A percentile compares a stretch with the other conserved stretches of the same genome.
These are phyloP conservation scores for Solanum medicagineum DNA, from an alignment of 257 asterid species.

Conservation along the genomic window DNA sequence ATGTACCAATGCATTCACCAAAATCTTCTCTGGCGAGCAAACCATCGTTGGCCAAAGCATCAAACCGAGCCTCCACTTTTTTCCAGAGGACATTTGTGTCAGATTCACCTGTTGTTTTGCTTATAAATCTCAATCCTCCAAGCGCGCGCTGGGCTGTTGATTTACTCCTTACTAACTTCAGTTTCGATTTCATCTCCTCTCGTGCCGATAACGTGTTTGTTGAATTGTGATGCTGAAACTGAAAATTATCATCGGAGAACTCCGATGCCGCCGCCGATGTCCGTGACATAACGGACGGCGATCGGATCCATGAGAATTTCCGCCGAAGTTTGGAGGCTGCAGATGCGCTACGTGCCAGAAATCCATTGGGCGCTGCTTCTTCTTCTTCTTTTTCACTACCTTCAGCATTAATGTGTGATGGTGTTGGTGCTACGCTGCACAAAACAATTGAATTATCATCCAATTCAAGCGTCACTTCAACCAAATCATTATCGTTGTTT, in stretches of 20 bases:
- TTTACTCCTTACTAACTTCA: conserved; percentile 51
- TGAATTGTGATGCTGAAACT: neutral
- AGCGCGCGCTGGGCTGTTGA: conserved; percentile 85
- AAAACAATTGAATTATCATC: conserved; percentile 43
- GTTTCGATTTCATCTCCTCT: conserved; percentile 56
- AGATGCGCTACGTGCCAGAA: conserved; percentile 39
- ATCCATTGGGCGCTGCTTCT: neutral
- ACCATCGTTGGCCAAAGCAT: conserved; percentile 44
- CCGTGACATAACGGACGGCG: conserved; percentile 9
- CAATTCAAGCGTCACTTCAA: conserved; percentile 74
- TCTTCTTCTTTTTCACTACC: neutral
- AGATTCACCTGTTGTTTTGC: conserved; percentile 37
- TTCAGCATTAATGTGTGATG: neutral
- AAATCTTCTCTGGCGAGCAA: conserved; percentile 66
- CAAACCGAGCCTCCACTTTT: conserved; percentile 61
- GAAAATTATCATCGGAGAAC: conserved; percentile 1
- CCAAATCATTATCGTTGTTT: conserved; percentile 39
- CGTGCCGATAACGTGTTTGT: conserved; percentile 30
- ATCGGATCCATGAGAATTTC: conserved; percentile 52
- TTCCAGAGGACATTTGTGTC: conserved; percentile 44
- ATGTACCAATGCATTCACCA: conserved; percentile 84
- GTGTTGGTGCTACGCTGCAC: conserved; percentile 27
- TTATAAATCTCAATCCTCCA: conserved; percentile 74
- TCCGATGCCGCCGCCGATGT: conserved; percentile 14
- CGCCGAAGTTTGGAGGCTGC: conserved; percentile 45